Conservation (phyloP, 345 rosid genomes). For the Odontarrhena argentea region DNA sequence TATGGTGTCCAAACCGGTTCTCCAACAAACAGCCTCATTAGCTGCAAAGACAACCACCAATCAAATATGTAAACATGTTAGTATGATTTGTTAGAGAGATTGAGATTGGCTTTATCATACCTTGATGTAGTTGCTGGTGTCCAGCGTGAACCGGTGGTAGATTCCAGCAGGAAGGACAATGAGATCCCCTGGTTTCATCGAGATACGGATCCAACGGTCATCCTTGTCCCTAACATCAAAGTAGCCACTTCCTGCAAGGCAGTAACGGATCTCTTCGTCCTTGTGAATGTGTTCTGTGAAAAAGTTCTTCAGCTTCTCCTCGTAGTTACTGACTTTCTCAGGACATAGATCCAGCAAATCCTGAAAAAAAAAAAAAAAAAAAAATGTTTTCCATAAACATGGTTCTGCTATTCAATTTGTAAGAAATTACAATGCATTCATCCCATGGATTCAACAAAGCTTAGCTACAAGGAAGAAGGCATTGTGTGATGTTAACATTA, state of each 20-base stretch:
- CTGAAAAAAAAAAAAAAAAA: conserved; percentile 34
- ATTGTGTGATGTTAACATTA: background rate
- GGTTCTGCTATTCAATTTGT: background rate
- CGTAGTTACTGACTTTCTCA: conserved; percentile 76
- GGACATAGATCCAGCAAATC: conserved; percentile 85
- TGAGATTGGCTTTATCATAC: conserved; percentile 36
- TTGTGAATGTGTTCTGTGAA: conserved; percentile 86
- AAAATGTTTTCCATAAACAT: background rate
- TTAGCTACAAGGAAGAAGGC: background rate
- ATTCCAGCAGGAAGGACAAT: conserved; percentile 80
- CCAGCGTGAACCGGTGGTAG: conserved; percentile 90
- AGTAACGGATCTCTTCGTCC: conserved; percentile 90
- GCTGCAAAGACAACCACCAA: conserved; percentile 43
- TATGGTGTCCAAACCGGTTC: conserved; percentile 82
- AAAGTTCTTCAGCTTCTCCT: conserved; percentile 84
- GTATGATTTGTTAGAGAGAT: conserved; percentile 1
- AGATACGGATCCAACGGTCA: conserved; percentile 77
- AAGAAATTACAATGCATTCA: background rate
- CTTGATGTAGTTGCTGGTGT: conserved; percentile 71
- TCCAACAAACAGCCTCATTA: conserved; percentile 86
- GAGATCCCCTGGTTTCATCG: conserved; percentile 79
- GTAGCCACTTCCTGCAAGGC: conserved; percentile 81
- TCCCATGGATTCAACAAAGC: background rate
- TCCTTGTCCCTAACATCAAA: conserved; percentile 82
- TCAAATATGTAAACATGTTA: conserved; percentile 2